Evolutionary conservation across 805 yeast species (phyloP).

Genomic region (Komagataella phaffii): DNA sequence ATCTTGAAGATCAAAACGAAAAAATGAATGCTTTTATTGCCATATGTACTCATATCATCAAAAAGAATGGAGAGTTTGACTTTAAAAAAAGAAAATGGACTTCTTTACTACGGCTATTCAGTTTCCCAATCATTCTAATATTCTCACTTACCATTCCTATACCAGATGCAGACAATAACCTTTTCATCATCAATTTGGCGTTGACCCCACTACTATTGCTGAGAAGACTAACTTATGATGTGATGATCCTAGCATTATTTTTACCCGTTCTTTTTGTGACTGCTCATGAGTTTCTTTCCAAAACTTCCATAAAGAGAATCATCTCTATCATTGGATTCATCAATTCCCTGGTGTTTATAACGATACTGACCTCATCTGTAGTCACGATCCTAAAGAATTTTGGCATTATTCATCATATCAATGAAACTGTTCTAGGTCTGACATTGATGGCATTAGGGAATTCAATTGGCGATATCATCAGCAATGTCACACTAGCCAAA

Average conservation of each 20-base stretch:
- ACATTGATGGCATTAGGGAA: slow-evolving; percentile 35
- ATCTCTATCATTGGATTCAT: slow-evolving; percentile 14
- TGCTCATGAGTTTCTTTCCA: not conserved
- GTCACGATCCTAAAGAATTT: slow-evolving; percentile 24
- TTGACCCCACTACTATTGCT: not conserved
- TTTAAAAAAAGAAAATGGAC: slow-evolving; percentile 9
- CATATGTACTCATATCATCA: not conserved
- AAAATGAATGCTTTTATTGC: not conserved
- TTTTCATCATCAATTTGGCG: not conserved
- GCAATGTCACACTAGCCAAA: slow-evolving; percentile 29
- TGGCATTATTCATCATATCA: slow-evolving; percentile 27
- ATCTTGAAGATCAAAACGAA: not conserved
- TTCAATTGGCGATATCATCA: slow-evolving; percentile 36
- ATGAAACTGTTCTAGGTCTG: slow-evolving; percentile 35
- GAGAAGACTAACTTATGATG: not conserved
- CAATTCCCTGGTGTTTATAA: slow-evolving; percentile 14
- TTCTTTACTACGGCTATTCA: slow-evolving; percentile 9
- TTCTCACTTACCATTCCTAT: slow-evolving; percentile 14
- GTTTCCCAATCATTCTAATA: slow-evolving; percentile 12
- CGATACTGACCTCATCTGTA: slow-evolving; percentile 15
- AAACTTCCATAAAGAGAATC: not conserved
- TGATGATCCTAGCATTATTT: not conserved
- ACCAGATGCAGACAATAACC: not conserved
- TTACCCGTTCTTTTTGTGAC: not conserved
- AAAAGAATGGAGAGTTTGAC: not conserved